These are phyloP conservation scores for Lasiodiplodia hormozganensis DNA, from an alignment of 2,329 filamentous ascomycete genomes.

Conservation along the genomic window DNA sequence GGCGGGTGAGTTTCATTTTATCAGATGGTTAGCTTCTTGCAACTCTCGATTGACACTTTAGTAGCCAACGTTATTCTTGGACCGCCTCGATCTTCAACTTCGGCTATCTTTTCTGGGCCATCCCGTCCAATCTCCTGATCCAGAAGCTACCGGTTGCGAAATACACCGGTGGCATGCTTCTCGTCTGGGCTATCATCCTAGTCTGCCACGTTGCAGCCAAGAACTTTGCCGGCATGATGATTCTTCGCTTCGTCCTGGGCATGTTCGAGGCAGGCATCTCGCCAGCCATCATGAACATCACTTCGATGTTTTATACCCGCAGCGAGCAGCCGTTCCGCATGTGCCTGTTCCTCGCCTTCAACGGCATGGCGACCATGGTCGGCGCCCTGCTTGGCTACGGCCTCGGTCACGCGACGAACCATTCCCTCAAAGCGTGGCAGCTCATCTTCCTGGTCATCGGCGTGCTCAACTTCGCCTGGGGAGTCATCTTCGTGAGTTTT, in stretches of 20 bases:
- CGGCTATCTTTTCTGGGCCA: constrained; percentile 52
- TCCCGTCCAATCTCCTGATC: constrained; percentile 49
- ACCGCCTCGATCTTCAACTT: constrained; percentile 54
- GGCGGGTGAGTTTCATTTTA: constrained; percentile 17
- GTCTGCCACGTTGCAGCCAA: constrained; percentile 49
- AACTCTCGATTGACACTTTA: constrained; percentile 13
- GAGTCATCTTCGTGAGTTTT: constrained; percentile 38
- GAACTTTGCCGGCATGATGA: constrained; percentile 46
- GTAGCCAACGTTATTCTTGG: constrained; percentile 49
- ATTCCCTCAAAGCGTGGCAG: constrained; percentile 42
- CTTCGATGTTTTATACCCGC: constrained; percentile 46
- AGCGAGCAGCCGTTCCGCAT: constrained; percentile 53
- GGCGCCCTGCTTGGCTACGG: constrained; percentile 47
- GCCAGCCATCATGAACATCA: constrained; percentile 48
- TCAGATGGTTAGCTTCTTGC: neutral
- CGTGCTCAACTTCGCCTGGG: constrained; percentile 46
- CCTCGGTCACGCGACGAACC: constrained; percentile 40
- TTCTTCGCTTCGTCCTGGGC: constrained; percentile 44
- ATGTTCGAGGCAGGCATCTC: constrained; percentile 47
- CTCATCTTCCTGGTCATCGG: constrained; percentile 49
- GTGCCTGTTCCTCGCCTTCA: constrained; percentile 52
- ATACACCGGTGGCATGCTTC: constrained; percentile 47
- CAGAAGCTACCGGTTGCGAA: constrained; percentile 46
- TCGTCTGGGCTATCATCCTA: constrained; percentile 55
- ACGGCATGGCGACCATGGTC: constrained; percentile 48